Percentiles rank a stretch among this genome's conserved stretches.
Conservation (phyloP, 192 early-diverging fungal genomes). For the Geosiphon pyriformis region DNA sequence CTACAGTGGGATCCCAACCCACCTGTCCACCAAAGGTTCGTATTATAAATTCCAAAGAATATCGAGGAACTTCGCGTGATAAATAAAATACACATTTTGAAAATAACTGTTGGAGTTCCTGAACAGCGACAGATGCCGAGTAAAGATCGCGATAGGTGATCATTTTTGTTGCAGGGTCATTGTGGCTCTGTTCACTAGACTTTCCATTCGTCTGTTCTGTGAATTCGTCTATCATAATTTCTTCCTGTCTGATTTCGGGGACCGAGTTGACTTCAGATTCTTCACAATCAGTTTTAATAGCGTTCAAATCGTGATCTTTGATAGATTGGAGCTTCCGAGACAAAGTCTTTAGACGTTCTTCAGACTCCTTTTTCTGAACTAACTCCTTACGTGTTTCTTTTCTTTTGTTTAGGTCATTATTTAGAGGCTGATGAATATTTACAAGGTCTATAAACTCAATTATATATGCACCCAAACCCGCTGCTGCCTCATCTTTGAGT, state of each 20-base stretch:
- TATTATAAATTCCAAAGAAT: conserved; percentile 89
- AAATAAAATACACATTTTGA: conserved; percentile 74
- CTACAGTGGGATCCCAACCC: conserved; percentile 80
- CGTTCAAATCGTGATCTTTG: not conserved
- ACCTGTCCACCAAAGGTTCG: conserved; percentile 84
- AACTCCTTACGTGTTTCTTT: not conserved
- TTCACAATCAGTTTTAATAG: not conserved
- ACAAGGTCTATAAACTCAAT: conserved; percentile 45
- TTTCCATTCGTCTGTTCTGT: conserved; percentile 23
- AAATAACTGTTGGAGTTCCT: conserved; percentile 45
- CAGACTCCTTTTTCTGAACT: conserved; percentile 4
- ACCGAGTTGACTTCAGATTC: not conserved
- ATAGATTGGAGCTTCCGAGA: conserved; percentile 8
- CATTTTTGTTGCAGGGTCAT: conserved; percentile 33
- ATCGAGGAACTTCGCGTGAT: conserved; percentile 91
- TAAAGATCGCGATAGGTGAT: conserved; percentile 50
- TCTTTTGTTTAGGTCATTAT: conserved; percentile 17
- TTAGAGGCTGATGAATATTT: conserved; percentile 21
- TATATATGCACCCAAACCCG: conserved; percentile 60
- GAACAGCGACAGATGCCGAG: conserved; percentile 39
- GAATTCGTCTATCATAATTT: conserved; percentile 47
- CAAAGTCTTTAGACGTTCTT: conserved; percentile 17
- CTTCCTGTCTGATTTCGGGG: conserved; percentile 28
- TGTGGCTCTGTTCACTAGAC: conserved; percentile 28
- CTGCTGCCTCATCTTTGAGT: conserved; percentile 54